Evolutionary conservation across 1,284 basidiomycete species (phyloP), one percentile per base, ranked within the genome.

Genomic region (Veloboletus limbatus): DNA sequence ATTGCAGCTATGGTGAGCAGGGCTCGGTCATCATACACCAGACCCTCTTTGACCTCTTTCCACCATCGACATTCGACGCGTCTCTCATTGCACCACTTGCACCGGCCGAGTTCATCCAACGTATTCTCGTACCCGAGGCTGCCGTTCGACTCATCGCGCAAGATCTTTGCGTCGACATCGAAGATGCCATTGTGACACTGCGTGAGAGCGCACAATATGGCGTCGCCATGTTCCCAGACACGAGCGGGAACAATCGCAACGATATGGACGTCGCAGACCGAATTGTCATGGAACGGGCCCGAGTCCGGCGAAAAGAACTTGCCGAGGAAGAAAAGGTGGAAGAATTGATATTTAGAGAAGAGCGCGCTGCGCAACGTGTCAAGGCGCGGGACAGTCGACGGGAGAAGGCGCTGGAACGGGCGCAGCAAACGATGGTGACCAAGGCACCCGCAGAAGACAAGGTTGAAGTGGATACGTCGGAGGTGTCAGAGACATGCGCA

Each of bases 1-100:
- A 16, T 49, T 35, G 20, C 49, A 91, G 88, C 59, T 91, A 91
- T 54, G 88, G 88, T 38, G 88, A 91, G 67, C 73, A 82, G 34
- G 88, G 88, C 8, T 83, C 82, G 1, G 71, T 86, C 17, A 83
- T 90, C 54, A 85, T 91, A 47, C 78, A 84, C 44, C 86, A 88
- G 55, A 83, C 82, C 0, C 72, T 91, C 6, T 84, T 81, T 58
- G 75, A 81, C 56, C 70, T 90, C 48, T 91, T 90, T 52, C 85
- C 88, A 6, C 80, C 77, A 0, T 62, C 72, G 4, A 69, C 72
- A 0, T 76, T 88, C 42, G 70, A 81, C 47, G 67, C 77, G 0
- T 62, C 68, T 16, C 60, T 71, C 13, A 76, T 82, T 28, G 66
- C 71, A 1, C 88, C 88, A 2, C 73, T 91, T 24, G 77, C 81